Percentiles rank a stretch among this genome's conserved stretches.
Conservation (phyloP, 257 asterid genomes). For the Sherardia arvensis region DNA sequence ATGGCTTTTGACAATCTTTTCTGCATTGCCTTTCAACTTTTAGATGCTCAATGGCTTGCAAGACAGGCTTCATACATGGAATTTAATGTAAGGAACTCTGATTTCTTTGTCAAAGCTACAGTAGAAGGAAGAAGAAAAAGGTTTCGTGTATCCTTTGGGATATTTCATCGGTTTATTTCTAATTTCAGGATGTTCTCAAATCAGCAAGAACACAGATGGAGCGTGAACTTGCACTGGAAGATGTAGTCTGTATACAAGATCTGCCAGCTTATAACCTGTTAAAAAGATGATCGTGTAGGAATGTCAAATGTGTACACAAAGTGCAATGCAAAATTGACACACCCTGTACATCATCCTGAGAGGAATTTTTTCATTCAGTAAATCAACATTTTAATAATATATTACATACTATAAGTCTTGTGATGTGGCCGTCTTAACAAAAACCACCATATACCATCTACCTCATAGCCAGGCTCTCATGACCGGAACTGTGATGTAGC, state of each 20-base stretch:
- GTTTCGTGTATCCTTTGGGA: not conserved
- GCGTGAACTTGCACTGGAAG: constrained; percentile 75
- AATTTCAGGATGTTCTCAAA: constrained; percentile 69
- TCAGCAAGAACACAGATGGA: constrained; percentile 71
- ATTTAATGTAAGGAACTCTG: constrained; percentile 51
- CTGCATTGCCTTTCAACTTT: constrained; percentile 78
- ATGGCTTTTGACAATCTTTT: constrained; percentile 87
- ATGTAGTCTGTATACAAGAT: constrained; percentile 47
- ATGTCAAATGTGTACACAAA: no score
- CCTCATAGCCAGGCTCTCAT: no score
- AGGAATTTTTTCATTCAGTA: not conserved
- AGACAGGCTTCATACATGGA: constrained; percentile 94
- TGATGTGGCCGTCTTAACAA: no score
- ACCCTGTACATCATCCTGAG: not conserved
- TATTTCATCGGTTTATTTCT: not conserved
- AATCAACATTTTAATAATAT: no score
- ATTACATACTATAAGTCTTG: no score
- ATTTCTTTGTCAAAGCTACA: not conserved
- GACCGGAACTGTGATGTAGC: no score
- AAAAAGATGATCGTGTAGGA: constrained; percentile 21
- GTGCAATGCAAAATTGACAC: not conserved
- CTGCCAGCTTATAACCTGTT: constrained; percentile 66
- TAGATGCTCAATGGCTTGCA: constrained; percentile 92
- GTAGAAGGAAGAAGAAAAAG: not conserved
- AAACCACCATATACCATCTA: no score